Evolutionary conservation across 176 grass and related monocot species (phyloP), one percentile per base, ranked within the genome.

Genomic region (Puccinellia tenuiflora): DNA sequence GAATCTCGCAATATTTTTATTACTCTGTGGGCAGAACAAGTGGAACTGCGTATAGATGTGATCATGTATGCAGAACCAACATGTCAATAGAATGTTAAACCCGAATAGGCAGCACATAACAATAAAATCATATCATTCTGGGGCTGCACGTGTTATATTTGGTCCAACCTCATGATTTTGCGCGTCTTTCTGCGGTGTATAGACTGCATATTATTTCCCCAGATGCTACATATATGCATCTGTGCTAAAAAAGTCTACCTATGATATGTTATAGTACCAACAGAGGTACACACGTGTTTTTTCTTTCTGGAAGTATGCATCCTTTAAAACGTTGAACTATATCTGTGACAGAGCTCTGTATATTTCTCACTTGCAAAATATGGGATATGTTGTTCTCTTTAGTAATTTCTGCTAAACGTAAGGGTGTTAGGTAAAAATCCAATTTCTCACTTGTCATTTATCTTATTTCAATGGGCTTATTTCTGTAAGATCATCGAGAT

Each of bases 81-180:
- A 83, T 63, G 42, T 6, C 34, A 73, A 13, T 34, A 61, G 30
- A 77, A 40, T 42, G 24, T 26, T 88, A 67, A 51, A 50, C 30
- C 42, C 71, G 24, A 71, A n/a, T 78, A 51, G 73, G 22, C 8
- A 71, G 24, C 31, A 71, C 5, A 51, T 73, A 24, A 77, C 24
- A 31, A 17, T 77, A 15, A 87, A 50, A 40, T 33, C 28, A 40
- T 40, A 31, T 40, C 24, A n/a, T 63, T 75, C 0, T 56, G 79
- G 66, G 50, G 47, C 29, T 88, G 56, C 69, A 89, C 10, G 14
- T 25, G 28, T 22, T 85, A 26, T 77, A 89, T 50, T 25, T 77
- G 43, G 7, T 52, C 20, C 31, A 40, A 77, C 28, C 13, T 89
- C 51, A 29, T 85, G 63, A 78, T 88, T 53, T 73, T 24, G 26